Base-by-base conservation (phyloP, 2,329 filamentous ascomycete species). In the Trichoderma breve region DNA sequence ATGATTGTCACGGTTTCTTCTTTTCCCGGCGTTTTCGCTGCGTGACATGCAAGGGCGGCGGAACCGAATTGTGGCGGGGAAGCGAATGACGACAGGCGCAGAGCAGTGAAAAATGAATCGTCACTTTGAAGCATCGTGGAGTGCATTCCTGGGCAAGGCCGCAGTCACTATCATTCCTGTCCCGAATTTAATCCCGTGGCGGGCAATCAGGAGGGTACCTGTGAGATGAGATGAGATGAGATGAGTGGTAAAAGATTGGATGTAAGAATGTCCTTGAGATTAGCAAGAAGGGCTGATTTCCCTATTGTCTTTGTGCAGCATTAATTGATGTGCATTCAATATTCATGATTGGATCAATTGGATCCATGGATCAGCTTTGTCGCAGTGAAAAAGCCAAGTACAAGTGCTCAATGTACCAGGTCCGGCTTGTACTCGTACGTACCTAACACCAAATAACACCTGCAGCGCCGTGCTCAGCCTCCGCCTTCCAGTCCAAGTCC, bases 101-200 rank as follows among this genome's bases (percentile, higher is more conserved):
- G 65, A 26, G 36, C n/a, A 39, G 9, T 24, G 18, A n/a, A 30
- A 32, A 28, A 24, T 43, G 24, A 34, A 58, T 68, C 21, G 53
- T 58, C 53, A 30, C 65, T 32, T 58, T 58, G 53, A 58, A 68
- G 65, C 65, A 68, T 68, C 65, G 53, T 57, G 39, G 39, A 39
- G 39, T 34, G 43, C 65, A 68, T 68, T 68, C 65, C 65, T 68
- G 2, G 65, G 34, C 15, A 24, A 21, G 65, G 64, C 64, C 21
- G 18, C 61, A 21, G 39, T 18, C 39, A 21, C 3, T 21, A 21
- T 8, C 43, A 68, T 68, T 68, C 65, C 65, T 68, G 34, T 24
- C n/a, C 53, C 53, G 21, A 47, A 36, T 53, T 47, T 24, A n/a
- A 32, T 30, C 36, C 18, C 65, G 53, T 68, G 55, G 36, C 63